phyloP scores from a whole-genome alignment of 768 basidiomycete genomes.

The Suillus variegatus region DNA sequence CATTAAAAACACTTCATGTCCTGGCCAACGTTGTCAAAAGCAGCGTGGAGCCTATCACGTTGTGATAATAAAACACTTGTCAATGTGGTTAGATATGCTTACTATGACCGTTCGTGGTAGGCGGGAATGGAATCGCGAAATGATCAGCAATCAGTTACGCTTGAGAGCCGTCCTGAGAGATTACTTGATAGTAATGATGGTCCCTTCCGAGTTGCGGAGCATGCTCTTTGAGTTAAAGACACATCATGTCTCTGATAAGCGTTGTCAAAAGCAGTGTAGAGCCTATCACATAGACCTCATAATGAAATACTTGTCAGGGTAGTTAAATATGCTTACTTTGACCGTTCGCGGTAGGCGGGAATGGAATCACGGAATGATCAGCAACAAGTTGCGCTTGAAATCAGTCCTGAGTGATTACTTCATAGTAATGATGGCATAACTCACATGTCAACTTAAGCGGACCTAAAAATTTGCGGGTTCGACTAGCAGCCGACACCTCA shows the following conservation, averaged over 20 bases:
- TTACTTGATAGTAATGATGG: neutral
- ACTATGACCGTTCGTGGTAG: neutral
- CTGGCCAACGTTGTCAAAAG: neutral
- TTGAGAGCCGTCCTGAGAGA: neutral
- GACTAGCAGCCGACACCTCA: neutral
- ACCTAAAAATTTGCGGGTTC: neutral
- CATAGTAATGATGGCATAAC: neutral
- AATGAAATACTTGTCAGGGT: too few relatives aligned
- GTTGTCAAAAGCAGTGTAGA: too few relatives aligned
- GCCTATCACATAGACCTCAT: too few relatives aligned
- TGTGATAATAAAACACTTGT: neutral
- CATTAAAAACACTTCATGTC: constrained; percentile 1
- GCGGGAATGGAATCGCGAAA: neutral
- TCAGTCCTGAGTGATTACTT: neutral
- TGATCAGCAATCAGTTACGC: neutral
- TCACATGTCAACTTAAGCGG: neutral
- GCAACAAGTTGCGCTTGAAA: neutral
- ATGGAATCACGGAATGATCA: neutral
- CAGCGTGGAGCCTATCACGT: neutral
- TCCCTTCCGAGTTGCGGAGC: too few relatives aligned
- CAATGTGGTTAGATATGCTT: neutral
- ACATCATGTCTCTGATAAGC: too few relatives aligned
- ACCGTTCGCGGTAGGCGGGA: neutral
- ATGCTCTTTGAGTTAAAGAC: too few relatives aligned
- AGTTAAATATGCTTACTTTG: neutral